Base-by-base conservation (phyloP, 768 basidiomycete species). In the Agrocybe praecox region DNA sequence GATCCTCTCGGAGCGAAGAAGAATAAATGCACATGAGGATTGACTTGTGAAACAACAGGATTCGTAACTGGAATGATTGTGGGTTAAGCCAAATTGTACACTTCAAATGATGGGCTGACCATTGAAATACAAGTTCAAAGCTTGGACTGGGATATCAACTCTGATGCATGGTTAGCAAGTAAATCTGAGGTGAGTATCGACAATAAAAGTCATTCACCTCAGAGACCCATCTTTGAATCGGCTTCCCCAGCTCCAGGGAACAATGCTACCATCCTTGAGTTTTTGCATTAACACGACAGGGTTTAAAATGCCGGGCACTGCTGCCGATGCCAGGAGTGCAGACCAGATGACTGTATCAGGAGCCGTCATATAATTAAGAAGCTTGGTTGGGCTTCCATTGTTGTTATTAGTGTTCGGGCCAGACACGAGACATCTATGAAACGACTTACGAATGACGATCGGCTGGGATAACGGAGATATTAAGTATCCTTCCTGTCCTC, bases 221-320 rank as follows among this genome's bases (percentile, higher is more conserved):
- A 97, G 72, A 23, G 92, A 94, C 2, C 95, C 95, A 66, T 98
- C 95, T 67, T 92, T 96, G 73, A 96, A 98, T 58, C 89, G 83
- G 59, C 90, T 93, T 22, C 95, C 96, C 87, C 94, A 95, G 67
- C 90, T 96, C 90, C 94, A 96, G 0, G 95, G 95, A 7, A 92
- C 82, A 52, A 95, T 74, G 40, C 78, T 82, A 1, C 93, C 95
- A 59, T 88, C 88, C 58, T 79, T 83, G 21, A 88, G 81, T 72
- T 96, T 98, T 68, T 94, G 90, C 90, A 99, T 92, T 52, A 99
- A 73, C 0, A 95, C 94, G 15, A 98, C 96, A 5, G 96, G 94
- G 63, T 97, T 96, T 42, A 98, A 70, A 62, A 98, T 96, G 0
- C 96, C 94, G 0, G 96, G 96, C 2, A 97, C 96, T 21, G 96